A percentile compares a stretch with the other conserved stretches of the same genome.
Conservation (phyloP, 176 grass and related monocot genomes). For the Miscanthus lutarioriparius region DNA sequence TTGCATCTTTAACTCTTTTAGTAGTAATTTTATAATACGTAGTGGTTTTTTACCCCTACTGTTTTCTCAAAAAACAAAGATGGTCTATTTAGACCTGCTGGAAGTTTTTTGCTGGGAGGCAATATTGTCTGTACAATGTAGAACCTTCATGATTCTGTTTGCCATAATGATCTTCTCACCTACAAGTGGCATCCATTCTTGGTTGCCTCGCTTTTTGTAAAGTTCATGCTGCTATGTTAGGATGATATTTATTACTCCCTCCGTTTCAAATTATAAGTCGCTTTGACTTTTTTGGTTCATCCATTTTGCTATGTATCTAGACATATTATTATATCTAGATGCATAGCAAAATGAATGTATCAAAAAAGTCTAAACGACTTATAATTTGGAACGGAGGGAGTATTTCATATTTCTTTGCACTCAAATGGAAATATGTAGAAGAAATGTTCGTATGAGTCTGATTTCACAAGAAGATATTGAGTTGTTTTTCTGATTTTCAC, state of each 20-base stretch:
- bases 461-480: neutral
- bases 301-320: too few relatives aligned
- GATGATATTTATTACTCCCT: neutral
- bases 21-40: too few relatives aligned
- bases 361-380: too few relatives aligned
- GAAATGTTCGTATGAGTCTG: neutral
- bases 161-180: neutral
- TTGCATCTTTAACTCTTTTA: too few relatives aligned
- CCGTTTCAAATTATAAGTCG: too few relatives aligned
- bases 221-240: neutral
- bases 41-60: too few relatives aligned
- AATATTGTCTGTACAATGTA: neutral
- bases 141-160: neutral
- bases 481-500: neutral
- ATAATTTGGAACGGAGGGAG: too few relatives aligned
- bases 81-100: neutral
- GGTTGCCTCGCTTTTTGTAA: neutral
- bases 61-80: neutral
- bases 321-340: too few relatives aligned
- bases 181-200: neutral
- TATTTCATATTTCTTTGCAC: conserved; percentile 4
- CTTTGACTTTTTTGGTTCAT: too few relatives aligned
- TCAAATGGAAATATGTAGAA: neutral
- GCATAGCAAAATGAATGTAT: too few relatives aligned
- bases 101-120: neutral